phyloP scores from a whole-genome alignment of 352 stramenopile genomes.

The Globisporangium splendens region DNA sequence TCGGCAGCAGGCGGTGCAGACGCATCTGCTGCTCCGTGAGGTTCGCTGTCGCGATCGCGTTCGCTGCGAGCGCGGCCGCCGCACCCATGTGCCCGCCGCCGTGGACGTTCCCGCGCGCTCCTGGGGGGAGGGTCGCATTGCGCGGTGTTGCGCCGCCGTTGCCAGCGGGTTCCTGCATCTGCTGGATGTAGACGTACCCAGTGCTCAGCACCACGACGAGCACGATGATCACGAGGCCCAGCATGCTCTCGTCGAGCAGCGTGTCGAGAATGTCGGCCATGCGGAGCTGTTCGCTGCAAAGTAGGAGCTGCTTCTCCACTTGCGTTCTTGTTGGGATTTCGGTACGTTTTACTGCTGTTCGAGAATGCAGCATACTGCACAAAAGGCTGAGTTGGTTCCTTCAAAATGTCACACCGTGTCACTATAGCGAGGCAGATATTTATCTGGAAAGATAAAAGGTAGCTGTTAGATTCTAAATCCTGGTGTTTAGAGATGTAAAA shows the following conservation, averaged over 20 bases:
- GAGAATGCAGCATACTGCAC: too few species aligned
- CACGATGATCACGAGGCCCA: constrained; percentile 67
- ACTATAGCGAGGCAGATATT: too few species aligned
- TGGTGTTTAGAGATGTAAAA: background rate
- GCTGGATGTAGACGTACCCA: constrained; percentile 72
- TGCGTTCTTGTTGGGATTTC: too few species aligned
- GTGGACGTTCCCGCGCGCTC: constrained; percentile 4
- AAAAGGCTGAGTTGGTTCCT: too few species aligned
- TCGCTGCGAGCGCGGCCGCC: constrained; percentile 10
- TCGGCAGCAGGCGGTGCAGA: constrained; percentile 56
- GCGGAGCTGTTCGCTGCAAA: background rate
- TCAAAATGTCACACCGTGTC: too few species aligned
- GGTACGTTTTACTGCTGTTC: too few species aligned
- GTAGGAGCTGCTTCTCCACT: too few species aligned
- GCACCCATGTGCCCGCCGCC: constrained; percentile 15
- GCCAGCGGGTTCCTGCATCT: constrained; percentile 31
- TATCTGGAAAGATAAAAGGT: background rate
- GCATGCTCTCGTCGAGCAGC: constrained; percentile 64
- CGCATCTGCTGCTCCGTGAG: constrained; percentile 52
- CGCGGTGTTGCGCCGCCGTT: background rate
- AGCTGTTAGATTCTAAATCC: too few species aligned
- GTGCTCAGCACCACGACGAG: constrained; percentile 70
- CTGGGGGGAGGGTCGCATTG: background rate
- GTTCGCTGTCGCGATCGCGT: constrained; percentile 29
- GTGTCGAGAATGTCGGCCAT: constrained; percentile 38